Evolutionary conservation across 805 yeast genomes (phyloP).

Genomic region (Yarrowia deformans): DNA sequence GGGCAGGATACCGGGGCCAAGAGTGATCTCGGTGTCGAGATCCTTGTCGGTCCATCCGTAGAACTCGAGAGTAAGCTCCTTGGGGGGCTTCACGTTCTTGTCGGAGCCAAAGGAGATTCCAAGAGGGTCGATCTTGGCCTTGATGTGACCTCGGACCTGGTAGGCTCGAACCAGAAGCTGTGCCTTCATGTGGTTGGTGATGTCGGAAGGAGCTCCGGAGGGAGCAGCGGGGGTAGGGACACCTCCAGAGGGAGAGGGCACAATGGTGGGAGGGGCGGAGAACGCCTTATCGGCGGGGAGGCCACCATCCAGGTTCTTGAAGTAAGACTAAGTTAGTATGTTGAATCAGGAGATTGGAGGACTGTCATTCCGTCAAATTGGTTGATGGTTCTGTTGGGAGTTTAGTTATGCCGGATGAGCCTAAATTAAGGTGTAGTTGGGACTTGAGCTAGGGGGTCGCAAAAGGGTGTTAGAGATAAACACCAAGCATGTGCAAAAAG

Average conservation of each 20-base stretch:
- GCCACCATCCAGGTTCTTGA: slow-evolving; percentile 82
- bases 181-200: slow-evolving; percentile 87
- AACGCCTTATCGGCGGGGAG: slow-evolving; percentile 76
- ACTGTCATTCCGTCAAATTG: not conserved
- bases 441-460: not conserved
- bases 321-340: slow-evolving; percentile 60
- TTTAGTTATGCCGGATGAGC: not conserved
- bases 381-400: not conserved
- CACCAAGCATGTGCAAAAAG: slow-evolving; percentile 33
- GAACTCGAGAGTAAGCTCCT: slow-evolving; percentile 88
- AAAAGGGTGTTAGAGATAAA: not conserved
- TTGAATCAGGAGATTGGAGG: no score
- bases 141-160: slow-evolving; percentile 97
- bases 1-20: slow-evolving; percentile 98
- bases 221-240: slow-evolving; percentile 66
- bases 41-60: slow-evolving; percentile 91
- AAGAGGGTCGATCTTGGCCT: slow-evolving; percentile 95
- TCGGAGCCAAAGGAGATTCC: slow-evolving; percentile 82
- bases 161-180: slow-evolving; percentile 97
- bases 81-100: slow-evolving; percentile 61
- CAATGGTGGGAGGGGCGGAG: slow-evolving; percentile 88
- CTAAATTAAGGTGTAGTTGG: slow-evolving; percentile 13
- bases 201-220: slow-evolving; percentile 58
- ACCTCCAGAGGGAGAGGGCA: slow-evolving; percentile 83
- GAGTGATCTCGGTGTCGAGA: slow-evolving; percentile 77